These are phyloP conservation scores for Candida takata DNA, from an alignment of 805 yeast genomes.

Conservation along the genomic window DNA sequence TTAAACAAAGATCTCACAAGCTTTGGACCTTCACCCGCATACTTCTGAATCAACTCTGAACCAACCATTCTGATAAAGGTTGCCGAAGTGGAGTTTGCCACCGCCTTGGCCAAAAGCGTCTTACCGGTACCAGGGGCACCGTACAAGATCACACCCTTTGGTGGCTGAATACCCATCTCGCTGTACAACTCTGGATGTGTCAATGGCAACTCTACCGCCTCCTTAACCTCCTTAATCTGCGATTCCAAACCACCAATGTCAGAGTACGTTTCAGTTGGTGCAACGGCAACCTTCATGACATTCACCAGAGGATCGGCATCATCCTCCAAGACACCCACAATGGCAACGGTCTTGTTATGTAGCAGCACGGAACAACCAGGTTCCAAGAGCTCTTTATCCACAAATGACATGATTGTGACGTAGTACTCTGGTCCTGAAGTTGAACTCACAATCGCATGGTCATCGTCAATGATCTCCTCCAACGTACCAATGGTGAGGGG, in stretches of 20 bases:
- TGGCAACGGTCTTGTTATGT: slow-evolving; percentile 92
- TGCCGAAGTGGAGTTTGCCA: slow-evolving; percentile 96
- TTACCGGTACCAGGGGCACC: slow-evolving; percentile 99
- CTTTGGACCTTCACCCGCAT: slow-evolving; percentile 96
- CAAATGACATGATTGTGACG: slow-evolving; percentile 92
- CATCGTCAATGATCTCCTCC: slow-evolving; percentile 97
- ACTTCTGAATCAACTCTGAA: slow-evolving; percentile 92
- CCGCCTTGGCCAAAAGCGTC: slow-evolving; percentile 93
- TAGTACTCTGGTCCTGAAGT: slow-evolving; percentile 96
- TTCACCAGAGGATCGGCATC: slow-evolving; percentile 97
- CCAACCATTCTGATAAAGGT: slow-evolving; percentile 95
- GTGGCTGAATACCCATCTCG: slow-evolving; percentile 98
- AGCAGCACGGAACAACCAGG: slow-evolving; percentile 95
- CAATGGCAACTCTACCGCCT: slow-evolving; percentile 78
- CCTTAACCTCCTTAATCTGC: slow-evolving; percentile 97
- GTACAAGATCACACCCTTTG: slow-evolving; percentile 93
- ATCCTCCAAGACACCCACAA: slow-evolving; percentile 97
- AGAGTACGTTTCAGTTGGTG: slow-evolving; percentile 94
- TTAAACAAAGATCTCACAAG: slow-evolving; percentile 90
- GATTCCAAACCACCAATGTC: slow-evolving; percentile 95
- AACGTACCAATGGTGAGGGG: slow-evolving; percentile 96
- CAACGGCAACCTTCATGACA: slow-evolving; percentile 95
- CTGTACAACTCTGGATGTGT: slow-evolving; percentile 96
- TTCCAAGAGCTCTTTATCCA: slow-evolving; percentile 90
- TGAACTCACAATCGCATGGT: slow-evolving; percentile 95